phyloP scores from a whole-genome alignment of 768 basidiomycete genomes.

The Collybia sordida region DNA sequence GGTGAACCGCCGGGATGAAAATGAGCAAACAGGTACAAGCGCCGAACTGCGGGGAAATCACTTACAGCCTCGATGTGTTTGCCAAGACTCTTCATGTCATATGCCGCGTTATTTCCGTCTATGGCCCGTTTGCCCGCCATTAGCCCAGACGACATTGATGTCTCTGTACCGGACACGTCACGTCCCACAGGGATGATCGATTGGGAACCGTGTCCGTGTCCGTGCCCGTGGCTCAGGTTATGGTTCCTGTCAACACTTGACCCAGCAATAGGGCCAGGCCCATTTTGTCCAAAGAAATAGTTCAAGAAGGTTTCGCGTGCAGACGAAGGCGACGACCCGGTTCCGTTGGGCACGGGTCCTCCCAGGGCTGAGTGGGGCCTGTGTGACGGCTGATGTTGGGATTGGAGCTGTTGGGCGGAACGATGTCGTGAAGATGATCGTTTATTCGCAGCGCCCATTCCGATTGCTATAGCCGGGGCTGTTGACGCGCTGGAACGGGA shows the following conservation, averaged over 20 bases:
- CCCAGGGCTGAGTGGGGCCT: constrained; percentile 35
- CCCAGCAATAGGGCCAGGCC: constrained; percentile 68
- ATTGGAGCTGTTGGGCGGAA: constrained; percentile 14
- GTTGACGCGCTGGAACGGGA: constrained; percentile 46
- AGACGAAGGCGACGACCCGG: constrained; percentile 42
- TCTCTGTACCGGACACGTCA: constrained; percentile 60
- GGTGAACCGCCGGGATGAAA: constrained; percentile 3
- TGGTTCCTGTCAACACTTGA: constrained; percentile 45
- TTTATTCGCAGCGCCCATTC: constrained; percentile 24
- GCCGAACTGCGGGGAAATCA: constrained; percentile 13
- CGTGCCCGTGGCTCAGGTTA: constrained; percentile 17
- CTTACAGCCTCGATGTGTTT: constrained; percentile 97
- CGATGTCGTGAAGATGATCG: constrained; percentile 36
- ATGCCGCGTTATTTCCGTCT: constrained; percentile 82
- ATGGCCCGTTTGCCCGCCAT: constrained; percentile 66
- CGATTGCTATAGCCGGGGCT: constrained; percentile 27
- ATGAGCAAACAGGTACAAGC: background rate
- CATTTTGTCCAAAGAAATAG: constrained; percentile 96
- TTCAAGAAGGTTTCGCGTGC: constrained; percentile 93
- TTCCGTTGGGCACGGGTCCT: constrained; percentile 26
- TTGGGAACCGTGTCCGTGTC: constrained; percentile 15
- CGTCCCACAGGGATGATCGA: constrained; percentile 54
- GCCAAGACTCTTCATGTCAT: constrained; percentile 98
- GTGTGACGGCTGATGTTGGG: constrained; percentile 14
- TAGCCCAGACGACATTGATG: constrained; percentile 52